Conservation (phyloP, 2,329 filamentous ascomycete genomes). For the Talaromyces rugulosus region DNA sequence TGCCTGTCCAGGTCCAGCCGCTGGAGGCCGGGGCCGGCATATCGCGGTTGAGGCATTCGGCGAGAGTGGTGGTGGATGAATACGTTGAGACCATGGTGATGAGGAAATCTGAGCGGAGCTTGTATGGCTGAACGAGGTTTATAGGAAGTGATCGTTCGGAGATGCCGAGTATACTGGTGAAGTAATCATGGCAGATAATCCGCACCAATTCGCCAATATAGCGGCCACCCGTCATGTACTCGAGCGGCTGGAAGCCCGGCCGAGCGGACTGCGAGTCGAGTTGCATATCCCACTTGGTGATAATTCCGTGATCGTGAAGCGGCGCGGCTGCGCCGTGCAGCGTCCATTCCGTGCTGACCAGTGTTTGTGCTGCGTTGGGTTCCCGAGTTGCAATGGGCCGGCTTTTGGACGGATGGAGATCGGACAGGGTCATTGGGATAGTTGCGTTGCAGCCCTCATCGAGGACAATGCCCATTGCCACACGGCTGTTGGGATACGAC, state of each 20-base stretch:
- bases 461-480: conserved; percentile 14
- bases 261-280: conserved; percentile 7
- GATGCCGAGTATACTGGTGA: conserved; percentile 6
- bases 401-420: conserved; percentile 8
- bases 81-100: conserved; percentile 8
- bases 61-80: conserved; percentile 2
- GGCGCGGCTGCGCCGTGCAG: conserved; percentile 8
- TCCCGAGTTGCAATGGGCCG: conserved; percentile 3
- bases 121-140: conserved; percentile 3
- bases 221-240: conserved; percentile 13
- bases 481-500: conserved; percentile 14
- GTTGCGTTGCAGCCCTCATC: conserved; percentile 13
- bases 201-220: conserved; percentile 13
- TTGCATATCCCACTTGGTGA: conserved; percentile 12
- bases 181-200: conserved; percentile 12
- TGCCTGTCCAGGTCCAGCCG: conserved; percentile 10
- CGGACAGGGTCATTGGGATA: conserved; percentile 13
- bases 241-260: conserved; percentile 11
- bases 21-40: not conserved
- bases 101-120: conserved; percentile 7
- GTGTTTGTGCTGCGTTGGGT: conserved; percentile 9
- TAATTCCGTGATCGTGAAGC: conserved; percentile 7
- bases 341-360: conserved; percentile 15
- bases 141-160: conserved; percentile 5
- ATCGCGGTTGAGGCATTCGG: conserved; percentile 2